Base-by-base conservation (phyloP, 176 grass and related monocot species). In the Juncus inflexus region DNA sequence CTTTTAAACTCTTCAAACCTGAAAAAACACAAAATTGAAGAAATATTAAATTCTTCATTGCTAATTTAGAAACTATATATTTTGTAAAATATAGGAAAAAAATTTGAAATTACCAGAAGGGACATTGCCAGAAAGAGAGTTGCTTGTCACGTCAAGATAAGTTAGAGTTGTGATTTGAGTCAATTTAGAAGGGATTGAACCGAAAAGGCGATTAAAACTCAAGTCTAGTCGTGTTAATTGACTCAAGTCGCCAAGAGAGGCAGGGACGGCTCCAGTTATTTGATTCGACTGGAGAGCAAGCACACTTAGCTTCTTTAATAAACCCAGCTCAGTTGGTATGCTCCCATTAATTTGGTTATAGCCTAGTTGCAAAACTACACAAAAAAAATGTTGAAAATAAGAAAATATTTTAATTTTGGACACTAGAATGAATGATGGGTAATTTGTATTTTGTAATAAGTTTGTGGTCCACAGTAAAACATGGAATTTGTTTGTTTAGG, bases 351-450 rank as follows among this genome's bases (percentile, higher is more conserved):
- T 51, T 60, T 82, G 69, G 68, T 92, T 92, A 65, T 97, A 86
- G 8, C 87, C 81, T 4, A 97, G 77, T 81, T 89, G 85, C 77
- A 97, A 77, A 2, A 97, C 83, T 92, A 66, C 45, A 89, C n/a
- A 10, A 50, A 73, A 9, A 9, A 13, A 9, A 63, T 10, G 9
- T 41, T 15, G 8, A 74, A 47, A 12, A 64, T 15, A 35, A 75
- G 9, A 45, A 40, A 61, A 63, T 47, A 47, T 6, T 47, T 47
- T 47, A 47, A 28, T 28, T 28, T 28, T 28, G 19, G 19, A 28
- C 19, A 28, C 19, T 28, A 28, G 19, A 28, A 28, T 28, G 19
- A 28, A 28, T 28, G 19, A 28, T 28, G 19, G 19, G 19, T 28
- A 28, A 28, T 28, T 28, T 28, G 19, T 28, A 28, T 28, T 28